Evolutionary conservation across 129 eudicot genomes (phyloP), one percentile per base, ranked within the genome.

Genomic region (Mikania micrantha): DNA sequence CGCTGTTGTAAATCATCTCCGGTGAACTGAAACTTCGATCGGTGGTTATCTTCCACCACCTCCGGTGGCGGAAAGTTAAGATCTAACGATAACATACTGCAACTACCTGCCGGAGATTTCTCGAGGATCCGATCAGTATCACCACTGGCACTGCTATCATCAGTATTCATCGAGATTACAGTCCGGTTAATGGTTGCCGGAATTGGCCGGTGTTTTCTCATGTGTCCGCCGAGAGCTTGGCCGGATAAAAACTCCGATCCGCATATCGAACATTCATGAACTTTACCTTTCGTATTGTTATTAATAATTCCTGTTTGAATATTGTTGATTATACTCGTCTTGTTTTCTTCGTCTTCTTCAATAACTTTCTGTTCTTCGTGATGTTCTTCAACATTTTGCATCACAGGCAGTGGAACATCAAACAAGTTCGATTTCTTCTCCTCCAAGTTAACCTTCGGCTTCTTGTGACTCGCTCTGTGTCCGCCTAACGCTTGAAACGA

Each of bases 401-500:
- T 71, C 42, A 71, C 28, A 66, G 68, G 60, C 68, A 61, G 71
- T 24, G 39, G 66, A 64, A 40, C 28, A 38, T 54, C 10, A 42
- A 66, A n/a, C 2, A 58, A 38, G 36, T 21, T 40, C 7, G 40
- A 19, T 66, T 64, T 70, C 40, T 71, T 58, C 34, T 74, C 74
- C 25, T 66, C 78, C 2, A 32, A 29, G 80, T 38, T 68, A 66
- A 59, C n/a, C 28, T 85, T 88, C 35, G 81, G 88, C 66, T 78
- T 90, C 85, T 84, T 88, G 77, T 92, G 98, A 57, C 98, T 88
- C 11, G 98, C 86, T 35, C 96, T 66, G 69, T 92, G 98, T 16
- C 98, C 98, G 4, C 98, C 98, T 32, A 92, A 68, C 0, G 98
- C 98, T 80, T 92, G 98, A 49, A 92, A 92, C 19, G 98, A 92